Evolutionary conservation across 2,329 filamentous ascomycete species (phyloP).

Genomic region (Apiospora sp.): DNA sequence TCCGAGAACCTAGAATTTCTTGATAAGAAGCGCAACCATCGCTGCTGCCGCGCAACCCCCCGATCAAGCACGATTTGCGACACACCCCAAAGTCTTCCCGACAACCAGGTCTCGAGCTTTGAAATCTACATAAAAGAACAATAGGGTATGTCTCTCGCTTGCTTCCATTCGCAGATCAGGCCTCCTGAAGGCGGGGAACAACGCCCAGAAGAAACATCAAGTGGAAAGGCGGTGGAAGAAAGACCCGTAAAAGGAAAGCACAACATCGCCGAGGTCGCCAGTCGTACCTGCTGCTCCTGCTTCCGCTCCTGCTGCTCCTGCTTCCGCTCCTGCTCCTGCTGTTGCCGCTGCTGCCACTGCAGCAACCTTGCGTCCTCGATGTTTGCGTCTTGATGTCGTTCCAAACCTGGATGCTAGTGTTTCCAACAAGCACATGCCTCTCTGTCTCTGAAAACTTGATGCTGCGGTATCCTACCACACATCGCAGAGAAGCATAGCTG

Average conservation of each 20-base stretch:
- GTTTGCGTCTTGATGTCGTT: constrained; percentile 5
- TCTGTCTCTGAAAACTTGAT: not conserved
- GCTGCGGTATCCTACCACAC: not conserved
- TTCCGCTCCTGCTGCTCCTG: not conserved
- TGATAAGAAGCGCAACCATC: not conserved
- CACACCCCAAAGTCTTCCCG: not conserved
- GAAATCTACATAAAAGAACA: not conserved
- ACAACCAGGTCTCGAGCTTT: not conserved
- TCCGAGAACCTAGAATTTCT: constrained; percentile 5
- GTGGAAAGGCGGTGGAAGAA: constrained; percentile 15
- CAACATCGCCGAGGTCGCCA: not conserved
- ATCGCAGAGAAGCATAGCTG: not conserved
- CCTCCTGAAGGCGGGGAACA: constrained; percentile 1
- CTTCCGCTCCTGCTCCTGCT: not conserved
- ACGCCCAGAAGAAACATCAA: constrained; percentile 11
- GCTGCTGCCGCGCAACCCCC: constrained; percentile 18
- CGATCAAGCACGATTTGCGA: constrained; percentile 10
- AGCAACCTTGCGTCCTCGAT: not conserved
- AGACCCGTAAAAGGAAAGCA: constrained; percentile 1
- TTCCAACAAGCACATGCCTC: not conserved
- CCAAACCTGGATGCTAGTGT: not conserved
- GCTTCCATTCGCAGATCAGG: not conserved
- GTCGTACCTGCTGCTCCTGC: not conserved
- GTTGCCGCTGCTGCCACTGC: not conserved
- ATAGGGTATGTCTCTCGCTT: constrained; percentile 16